Evolutionary conservation across 2,329 filamentous ascomycete species (phyloP), one percentile per base, ranked within the genome.

Genomic region (Neofusicoccum sp.): DNA sequence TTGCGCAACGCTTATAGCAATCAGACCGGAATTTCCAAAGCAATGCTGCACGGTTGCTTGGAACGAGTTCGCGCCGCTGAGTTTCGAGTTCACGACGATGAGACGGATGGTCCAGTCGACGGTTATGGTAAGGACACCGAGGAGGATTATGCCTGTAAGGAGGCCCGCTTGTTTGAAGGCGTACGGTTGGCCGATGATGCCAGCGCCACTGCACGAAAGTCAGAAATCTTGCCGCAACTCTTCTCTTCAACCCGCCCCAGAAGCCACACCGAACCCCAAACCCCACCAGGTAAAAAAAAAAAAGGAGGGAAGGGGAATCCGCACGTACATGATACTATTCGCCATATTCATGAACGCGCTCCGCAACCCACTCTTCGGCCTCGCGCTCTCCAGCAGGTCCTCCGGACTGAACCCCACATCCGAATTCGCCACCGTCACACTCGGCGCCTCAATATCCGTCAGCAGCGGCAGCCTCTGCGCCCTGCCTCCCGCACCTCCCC

Each of bases 271-370:
- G 9, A 16, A 30, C 6, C 24, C 36, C 24, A 26, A 26, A 14
- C 48, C 24, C 33, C 34, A 24, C 20, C 24, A 24, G 12, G n/a
- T 3, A n/a, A 57, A 28, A 26, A 12, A 12, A 49, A 48, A 7
- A n/a, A 34, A 30, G 58, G 9, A 44, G 8, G 31, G 3, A 14
- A 30, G 24, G 30, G 28, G 11, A 31, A 45, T 14, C 7, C 31
- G 7, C 4, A 65, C 76, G 66, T 66, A 79, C 76, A 99, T 97
- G 73, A 99, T 99, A 69, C 90, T 96, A 79, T 99, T 99, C 64
- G 95, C 93, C 95, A 99, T 99, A 78, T 99, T 99, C 92, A 98
- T 96, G 68, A 99, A 98, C 3, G 95, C 93, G 72, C 89, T 91
- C 64, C 84, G 82, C 77, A 98, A 83, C 4, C 89, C 89, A 61